Base-by-base conservation (phyloP, 768 basidiomycete species). In the Macrolepiota dolichaula region DNA sequence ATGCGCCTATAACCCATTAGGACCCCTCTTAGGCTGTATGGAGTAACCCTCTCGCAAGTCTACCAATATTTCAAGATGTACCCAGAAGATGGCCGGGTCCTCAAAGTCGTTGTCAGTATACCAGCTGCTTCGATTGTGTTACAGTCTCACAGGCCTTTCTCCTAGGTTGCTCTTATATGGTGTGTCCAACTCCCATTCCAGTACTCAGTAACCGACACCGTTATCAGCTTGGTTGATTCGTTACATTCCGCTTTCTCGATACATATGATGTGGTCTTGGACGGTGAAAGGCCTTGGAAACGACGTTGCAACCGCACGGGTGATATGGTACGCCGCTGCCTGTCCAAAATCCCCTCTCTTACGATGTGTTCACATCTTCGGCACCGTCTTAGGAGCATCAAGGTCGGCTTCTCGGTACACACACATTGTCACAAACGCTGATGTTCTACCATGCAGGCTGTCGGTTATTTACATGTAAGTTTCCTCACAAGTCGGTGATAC, bases 181-280 rank as follows among this genome's bases (percentile, higher is more conserved):
- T 61, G 29, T 22, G n/a, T 46, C 12, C 6, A 35, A 25, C 32
- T 35, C 49, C 12, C 17, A 15, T 17, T 10, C 24, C 11, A 54
- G 22, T 5, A 36, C 19, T n/a, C 52, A 13, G 24, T 13, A 36
- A 22, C 13, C 32, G 17, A 51, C 37, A 5, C 24, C 2, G 9
- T 12, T 29, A 38, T 37, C 32, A 61, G 59, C 42, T 27, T 61
- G 11, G 35, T 49, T 11, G 59, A 61, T n/a, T 49, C 59, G 17
- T 53, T 61, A 10, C 59, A 61, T 25, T 54, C 59, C 17, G 59
- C 59, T 19, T 61, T 61, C 24, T 61, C 59, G 46, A 61, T 61
- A 49, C 59, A 61, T 13, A 37, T 61, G 44, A 49, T 55, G 53
- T 61, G 59, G 59, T 61, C 53, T 6, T 61, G 59, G 59, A 27